These are phyloP conservation scores for Termitomyces sp. DNA, from an alignment of 768 basidiomycete species.

Conservation along the genomic window DNA sequence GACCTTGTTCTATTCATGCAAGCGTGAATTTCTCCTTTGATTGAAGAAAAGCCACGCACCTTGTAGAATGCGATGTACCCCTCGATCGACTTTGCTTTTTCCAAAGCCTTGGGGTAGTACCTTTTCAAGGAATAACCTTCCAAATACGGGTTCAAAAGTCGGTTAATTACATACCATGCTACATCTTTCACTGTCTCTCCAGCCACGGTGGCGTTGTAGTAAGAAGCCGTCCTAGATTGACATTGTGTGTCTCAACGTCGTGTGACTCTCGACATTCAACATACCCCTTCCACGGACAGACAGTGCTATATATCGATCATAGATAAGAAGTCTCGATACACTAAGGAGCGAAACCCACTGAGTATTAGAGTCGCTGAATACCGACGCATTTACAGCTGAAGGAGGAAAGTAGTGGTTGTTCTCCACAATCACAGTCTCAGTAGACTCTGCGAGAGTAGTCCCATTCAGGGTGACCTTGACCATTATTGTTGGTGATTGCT, in stretches of 20 bases:
- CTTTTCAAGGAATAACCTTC: constrained; percentile 24
- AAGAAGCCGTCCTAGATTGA: constrained; percentile 48
- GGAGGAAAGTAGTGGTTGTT: constrained; percentile 75
- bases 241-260: neutral
- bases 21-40: neutral
- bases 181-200: constrained; percentile 48
- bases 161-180: constrained; percentile 49
- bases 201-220: constrained; percentile 52
- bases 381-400: constrained; percentile 34
- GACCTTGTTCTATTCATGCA: constrained; percentile 31
- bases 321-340: neutral
- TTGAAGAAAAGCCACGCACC: constrained; percentile 24
- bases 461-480: constrained; percentile 46
- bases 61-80: constrained; percentile 76
- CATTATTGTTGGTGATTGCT: constrained; percentile 22
- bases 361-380: constrained; percentile 47
- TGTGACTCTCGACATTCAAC: neutral
- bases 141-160: neutral
- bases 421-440: constrained; percentile 52
- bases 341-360: constrained; percentile 31
- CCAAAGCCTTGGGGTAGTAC: constrained; percentile 56
- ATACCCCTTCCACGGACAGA: constrained; percentile 73
- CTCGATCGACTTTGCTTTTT: constrained; percentile 57
- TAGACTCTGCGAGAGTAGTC: constrained; percentile 50
- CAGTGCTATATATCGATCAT: constrained; percentile 28